phyloP scores from a whole-genome alignment of 2,329 filamentous ascomycete species.

The Exophiala alcalophila region DNA sequence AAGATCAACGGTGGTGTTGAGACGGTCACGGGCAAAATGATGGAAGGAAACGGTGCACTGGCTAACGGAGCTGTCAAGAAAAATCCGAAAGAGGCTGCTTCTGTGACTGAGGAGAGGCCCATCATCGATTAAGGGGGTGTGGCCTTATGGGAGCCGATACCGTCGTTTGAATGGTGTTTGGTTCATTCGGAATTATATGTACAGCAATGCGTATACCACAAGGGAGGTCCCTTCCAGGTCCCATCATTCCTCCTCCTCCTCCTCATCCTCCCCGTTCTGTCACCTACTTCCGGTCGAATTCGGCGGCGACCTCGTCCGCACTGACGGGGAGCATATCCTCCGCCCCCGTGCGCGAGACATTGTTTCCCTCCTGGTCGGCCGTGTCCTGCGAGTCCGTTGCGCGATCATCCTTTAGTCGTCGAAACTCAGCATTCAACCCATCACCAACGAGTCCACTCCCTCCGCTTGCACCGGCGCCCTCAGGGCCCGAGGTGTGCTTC shows the following conservation, averaged over 20 bases:
- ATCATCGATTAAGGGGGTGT: constrained; percentile 24
- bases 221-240: no score
- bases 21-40: constrained; percentile 1
- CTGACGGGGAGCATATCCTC: constrained; percentile 19
- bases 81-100: constrained; percentile 2
- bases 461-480: constrained; percentile 40
- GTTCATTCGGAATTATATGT: no score
- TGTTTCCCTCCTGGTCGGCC: constrained; percentile 19
- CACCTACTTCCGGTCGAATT: no score
- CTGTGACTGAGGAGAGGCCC: constrained; percentile 11
- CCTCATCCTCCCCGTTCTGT: no score
- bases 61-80: constrained; percentile 8
- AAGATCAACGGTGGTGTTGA: constrained; percentile 16
- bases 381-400: no score
- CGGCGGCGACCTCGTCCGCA: constrained; percentile 16
- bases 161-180: not conserved
- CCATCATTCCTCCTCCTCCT: no score
- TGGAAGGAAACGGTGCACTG: not conserved
- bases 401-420: no score
- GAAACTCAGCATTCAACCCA: constrained; percentile 20
- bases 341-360: constrained; percentile 18
- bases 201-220: no score
- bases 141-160: no score
- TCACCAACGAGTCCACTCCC: constrained; percentile 17
- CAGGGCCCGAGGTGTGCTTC: constrained; percentile 42